Base-by-base conservation (phyloP, 345 rosid genomes). In the Xanthoceras sorbifolium region DNA sequence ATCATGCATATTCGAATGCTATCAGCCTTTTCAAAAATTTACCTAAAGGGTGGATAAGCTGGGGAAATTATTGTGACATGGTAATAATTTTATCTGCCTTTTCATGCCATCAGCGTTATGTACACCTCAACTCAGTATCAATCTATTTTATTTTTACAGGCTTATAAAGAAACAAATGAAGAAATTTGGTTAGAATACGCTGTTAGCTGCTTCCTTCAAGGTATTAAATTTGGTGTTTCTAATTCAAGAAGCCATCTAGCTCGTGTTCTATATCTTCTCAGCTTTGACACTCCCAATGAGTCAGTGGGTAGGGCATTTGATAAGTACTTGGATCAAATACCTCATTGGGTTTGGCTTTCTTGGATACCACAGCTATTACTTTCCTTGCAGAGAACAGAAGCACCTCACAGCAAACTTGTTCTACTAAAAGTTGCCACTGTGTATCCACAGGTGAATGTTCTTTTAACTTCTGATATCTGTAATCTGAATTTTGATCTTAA, bases 11-110 rank as follows among this genome's bases (percentile, higher is more conserved):
- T 81, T 96, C 97, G 59, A 89, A 85, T 85, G 97, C 97, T 6
- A 90, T 96, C 83, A 83, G 83, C 82, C 87, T 93, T 80, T 93
- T 88, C 90, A 96, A 94, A 80, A 89, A 90, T 86, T 86, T 92
- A 79, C 97, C 99, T 7, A 96, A 93, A 81, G 99, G 98, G 81
- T 96, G 99, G 99, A 93, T 96, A 88, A 96, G 99, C 87, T 96
- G 99, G 99, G 98, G 99, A 81, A 89, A 87, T 76, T 96, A 96
- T 83, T 92, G 98, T 79, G 98, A 96, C 81, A 84, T 89, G 99
- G 99, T 96, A 93, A 78, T 26, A 29, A 63, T 76, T 80, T 83
- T 62, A 38, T 67, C 20, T 48, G 11, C 20, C 67, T 81, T 80
- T 48, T 72, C 34, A 59, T 77, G 44, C 17, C 46, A 22, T 50